Percentiles rank a stretch among this genome's conserved stretches.
These are phyloP conservation scores for Aureobasidium lini DNA, from an alignment of 2,329 filamentous ascomycete species.

Conservation along the genomic window DNA sequence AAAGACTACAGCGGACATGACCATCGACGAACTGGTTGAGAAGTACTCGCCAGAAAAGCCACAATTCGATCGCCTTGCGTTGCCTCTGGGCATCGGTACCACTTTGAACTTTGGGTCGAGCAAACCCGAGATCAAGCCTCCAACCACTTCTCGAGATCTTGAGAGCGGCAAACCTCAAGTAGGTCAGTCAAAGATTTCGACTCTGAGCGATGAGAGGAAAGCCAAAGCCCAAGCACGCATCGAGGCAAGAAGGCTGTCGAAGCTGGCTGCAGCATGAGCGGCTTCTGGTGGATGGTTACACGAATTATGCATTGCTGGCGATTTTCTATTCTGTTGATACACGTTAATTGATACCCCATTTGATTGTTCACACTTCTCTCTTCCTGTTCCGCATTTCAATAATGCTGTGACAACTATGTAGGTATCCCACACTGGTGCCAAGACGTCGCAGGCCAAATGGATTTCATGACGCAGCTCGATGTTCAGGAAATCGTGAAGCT, in stretches of 20 bases:
- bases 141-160: neutral
- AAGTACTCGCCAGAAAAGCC: conserved; percentile 12
- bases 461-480: conserved; percentile 1
- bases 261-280: neutral
- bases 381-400: too few relatives aligned
- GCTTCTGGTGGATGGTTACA: neutral
- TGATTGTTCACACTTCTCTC: neutral
- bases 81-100: conserved; percentile 5
- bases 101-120: neutral
- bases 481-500: neutral
- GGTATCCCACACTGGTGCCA: neutral
- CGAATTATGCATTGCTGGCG: neutral
- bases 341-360: conserved; percentile 5
- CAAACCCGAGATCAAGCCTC: neutral
- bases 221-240: conserved; percentile 4
- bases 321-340: neutral
- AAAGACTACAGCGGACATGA: neutral
- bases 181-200: neutral
- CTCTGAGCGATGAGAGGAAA: conserved; percentile 1
- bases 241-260: conserved; percentile 2
- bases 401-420: too few relatives aligned
- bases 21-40: conserved; percentile 11
- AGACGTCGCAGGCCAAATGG: neutral
- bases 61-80: conserved; percentile 12
- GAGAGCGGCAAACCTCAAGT: neutral